Base-by-base conservation (phyloP, 768 basidiomycete species). In the Lanmaoa pseudosensibilis region DNA sequence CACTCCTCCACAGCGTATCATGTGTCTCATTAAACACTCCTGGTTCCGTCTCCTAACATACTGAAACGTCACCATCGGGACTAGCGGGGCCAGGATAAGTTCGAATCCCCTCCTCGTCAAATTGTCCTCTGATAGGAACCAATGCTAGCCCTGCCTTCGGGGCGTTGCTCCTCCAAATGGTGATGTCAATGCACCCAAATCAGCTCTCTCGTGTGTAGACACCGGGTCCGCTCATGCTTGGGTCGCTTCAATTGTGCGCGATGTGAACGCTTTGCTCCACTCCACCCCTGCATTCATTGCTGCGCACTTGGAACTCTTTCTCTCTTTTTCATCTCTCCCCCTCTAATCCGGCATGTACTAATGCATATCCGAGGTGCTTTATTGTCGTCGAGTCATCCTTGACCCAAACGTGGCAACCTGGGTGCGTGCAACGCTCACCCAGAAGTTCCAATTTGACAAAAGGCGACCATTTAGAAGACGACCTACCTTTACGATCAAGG, bases 401-500 rank as follows among this genome's bases (percentile, higher is more conserved):
- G 40, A 15, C 21, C 60, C 44, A 43, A 59, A 62, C 55, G 55
- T 47, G 56, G 55, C 44, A 46, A 10, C 57, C 46, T 41, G 19
- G 41, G 50, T 56, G 43, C 44, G 19, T 57, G 45, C 54, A 56
- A 38, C 37, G 43, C 49, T 46, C 49, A 19, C 41, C 13, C 52
- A 58, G 50, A 61, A 46, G 57, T 44, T 34, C 57, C 57, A 61
- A 66, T 60, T 69, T 57, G 57, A 68, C 57, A 41, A 57, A n/a
- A 9, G 25, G 33, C 59, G 44, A 56, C 61, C 54, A 57, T 61
- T 59, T 57, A 56, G 67, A 68, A 69, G 56, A 51, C n/a, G 41
- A 52, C 51, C 49, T 57, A 45, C 57, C 48, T 52, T 63, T 64
- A 52, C 61, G 59, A 68, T 68, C 66, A 65, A 67, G 60, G 65